These are phyloP conservation scores for Tetracladium maxilliforme DNA, from an alignment of 2,329 filamentous ascomycete species.

Conservation along the genomic window DNA sequence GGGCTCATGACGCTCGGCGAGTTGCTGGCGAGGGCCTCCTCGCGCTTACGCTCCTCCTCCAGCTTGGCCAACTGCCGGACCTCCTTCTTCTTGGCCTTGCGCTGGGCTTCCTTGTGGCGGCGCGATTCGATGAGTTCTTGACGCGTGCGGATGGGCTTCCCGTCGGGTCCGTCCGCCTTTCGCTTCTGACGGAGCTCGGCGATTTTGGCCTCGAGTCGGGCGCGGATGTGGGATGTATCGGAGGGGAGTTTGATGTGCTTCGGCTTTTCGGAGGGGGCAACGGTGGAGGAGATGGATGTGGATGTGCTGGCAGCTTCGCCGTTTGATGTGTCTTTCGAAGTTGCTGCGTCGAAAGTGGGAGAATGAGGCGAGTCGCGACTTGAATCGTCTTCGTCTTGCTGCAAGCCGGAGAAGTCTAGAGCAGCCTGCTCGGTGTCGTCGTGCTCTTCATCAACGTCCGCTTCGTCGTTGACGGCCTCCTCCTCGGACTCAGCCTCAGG, in stretches of 20 bases:
- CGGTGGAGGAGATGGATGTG: slow-evolving; percentile 56
- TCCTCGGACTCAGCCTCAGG: slow-evolving; percentile 14
- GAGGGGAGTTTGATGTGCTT: slow-evolving; percentile 54
- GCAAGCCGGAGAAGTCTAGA: slow-evolving; percentile 31
- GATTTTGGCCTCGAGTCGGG: slow-evolving; percentile 69
- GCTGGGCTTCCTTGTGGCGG: slow-evolving; percentile 72
- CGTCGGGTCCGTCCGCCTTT: slow-evolving; percentile 75
- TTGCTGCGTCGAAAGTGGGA: slow-evolving; percentile 42
- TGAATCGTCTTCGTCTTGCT: slow-evolving; percentile 28
- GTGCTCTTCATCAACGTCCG: slow-evolving; percentile 6
- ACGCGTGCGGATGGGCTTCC: slow-evolving; percentile 68
- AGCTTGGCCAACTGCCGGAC: slow-evolving; percentile 61
- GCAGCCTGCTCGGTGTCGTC: slow-evolving; percentile 9
- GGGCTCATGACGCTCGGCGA: slow-evolving; percentile 46
- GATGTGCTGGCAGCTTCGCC: slow-evolving; percentile 37
- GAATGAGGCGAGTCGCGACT: slow-evolving; percentile 40
- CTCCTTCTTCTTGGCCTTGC: slow-evolving; percentile 82
- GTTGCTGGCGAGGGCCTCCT: slow-evolving; percentile 43
- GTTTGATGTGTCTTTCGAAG: slow-evolving; percentile 26
- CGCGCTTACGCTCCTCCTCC: slow-evolving; percentile 57
- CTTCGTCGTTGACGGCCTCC: slow-evolving; percentile 6
- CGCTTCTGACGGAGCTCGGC: slow-evolving; percentile 72
- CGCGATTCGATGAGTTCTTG: slow-evolving; percentile 87
- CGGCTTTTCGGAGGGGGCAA: slow-evolving; percentile 42
- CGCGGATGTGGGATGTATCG: slow-evolving; percentile 61